Conservation (phyloP, 2,329 filamentous ascomycete species). For the Fusarium succisae region DNA sequence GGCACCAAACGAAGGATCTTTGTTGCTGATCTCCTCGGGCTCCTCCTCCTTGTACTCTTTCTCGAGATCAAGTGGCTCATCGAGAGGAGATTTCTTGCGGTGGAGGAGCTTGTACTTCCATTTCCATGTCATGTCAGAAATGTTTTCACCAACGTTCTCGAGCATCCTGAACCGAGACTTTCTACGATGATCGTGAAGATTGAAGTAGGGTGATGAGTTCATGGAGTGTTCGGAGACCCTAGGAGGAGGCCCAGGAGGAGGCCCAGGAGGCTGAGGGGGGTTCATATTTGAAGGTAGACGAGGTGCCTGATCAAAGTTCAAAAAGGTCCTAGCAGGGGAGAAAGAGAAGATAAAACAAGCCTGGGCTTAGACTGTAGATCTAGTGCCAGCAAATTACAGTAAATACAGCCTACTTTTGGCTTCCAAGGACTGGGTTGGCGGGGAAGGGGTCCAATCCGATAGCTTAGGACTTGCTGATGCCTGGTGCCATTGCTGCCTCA, state of each 20-base stretch:
- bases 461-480: conserved; percentile 2
- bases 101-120: conserved; percentile 46
- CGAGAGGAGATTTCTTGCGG: conserved; percentile 28
- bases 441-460: background rate
- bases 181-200: background rate
- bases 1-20: conserved; percentile 43
- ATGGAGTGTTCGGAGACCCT: background rate
- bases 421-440: background rate
- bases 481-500: conserved; percentile 3
- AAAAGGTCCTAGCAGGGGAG: conserved; percentile 4
- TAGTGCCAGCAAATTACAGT: background rate
- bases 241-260: background rate
- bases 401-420: background rate
- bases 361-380: background rate
- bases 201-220: background rate
- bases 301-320: background rate
- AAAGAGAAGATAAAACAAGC: background rate
- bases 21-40: conserved; percentile 24
- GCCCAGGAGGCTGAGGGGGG: background rate
- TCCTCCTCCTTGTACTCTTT: conserved; percentile 15
- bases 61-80: conserved; percentile 29
- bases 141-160: conserved; percentile 12
- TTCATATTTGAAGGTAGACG: background rate
- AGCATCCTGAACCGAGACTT: conserved; percentile 17
- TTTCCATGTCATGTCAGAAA: conserved; percentile 46